Evolutionary conservation across 441 rosid species (phyloP), one percentile per base, ranked within the genome.

Genomic region (Erysimum cheiri): DNA sequence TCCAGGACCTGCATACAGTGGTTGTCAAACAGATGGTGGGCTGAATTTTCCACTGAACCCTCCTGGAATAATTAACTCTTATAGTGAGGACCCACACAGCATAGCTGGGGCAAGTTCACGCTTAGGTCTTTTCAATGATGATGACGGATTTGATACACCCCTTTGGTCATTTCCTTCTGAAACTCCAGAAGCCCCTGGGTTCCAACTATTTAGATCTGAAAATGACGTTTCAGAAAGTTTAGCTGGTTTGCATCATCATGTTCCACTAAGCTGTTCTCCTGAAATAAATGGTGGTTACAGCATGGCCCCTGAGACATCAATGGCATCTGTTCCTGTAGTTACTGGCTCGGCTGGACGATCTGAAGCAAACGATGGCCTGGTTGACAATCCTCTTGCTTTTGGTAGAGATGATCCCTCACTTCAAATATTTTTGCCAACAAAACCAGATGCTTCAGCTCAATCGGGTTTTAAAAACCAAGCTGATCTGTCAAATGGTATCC

Each of bases 361-460:
- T 68, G 91, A 83, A 53, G 44, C 81, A 36, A 85, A 78, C 73
- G 93, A 82, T 64, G 84, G 89, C 61, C 84, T 93, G 77, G 96
- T 91, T 69, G 96, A 91, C 79, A 91, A 91, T 79, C 91, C 96
- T 24, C 80, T 88, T 76, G 90, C 85, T 72, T 87, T 89, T 74
- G 90, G 83, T 64, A 80, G 84, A 70, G 96, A 88, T 69, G 99
- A 95, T 81, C 96, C 98, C 26, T 85, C 96, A 37, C 96, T 91
- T 60, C 97, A 96, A 81, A 81, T 93, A 68, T 96, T 96, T 78
- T 93, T 96, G 82, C 96, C 99, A 57, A 87, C 97, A 8, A 80
- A 84, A 77, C 87, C 94, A 46, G 86, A 76, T 79, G 83, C 85
- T 55, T 70, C 93, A 56, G 73, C 69, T 64, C 91, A 80, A 60